Evolutionary conservation across 768 basidiomycete species (phyloP).

Genomic region (Lyophyllum semitale): DNA sequence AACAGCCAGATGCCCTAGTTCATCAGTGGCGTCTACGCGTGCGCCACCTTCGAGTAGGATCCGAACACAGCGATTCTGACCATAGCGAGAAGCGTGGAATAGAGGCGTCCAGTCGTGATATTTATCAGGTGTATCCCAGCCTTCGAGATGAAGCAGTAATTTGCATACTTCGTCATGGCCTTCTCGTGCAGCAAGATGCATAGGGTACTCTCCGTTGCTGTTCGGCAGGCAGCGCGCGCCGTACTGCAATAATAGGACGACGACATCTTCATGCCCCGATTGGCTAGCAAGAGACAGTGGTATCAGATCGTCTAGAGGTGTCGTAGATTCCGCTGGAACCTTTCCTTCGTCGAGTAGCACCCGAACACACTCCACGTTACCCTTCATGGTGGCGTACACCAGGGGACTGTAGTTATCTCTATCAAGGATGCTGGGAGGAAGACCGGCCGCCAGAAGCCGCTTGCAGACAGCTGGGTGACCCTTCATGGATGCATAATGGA

Average conservation of each 20-base stretch:
- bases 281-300: slow-evolving; percentile 92
- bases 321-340: slow-evolving; percentile 60
- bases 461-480: slow-evolving; percentile 79
- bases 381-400: slow-evolving; percentile 89
- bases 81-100: slow-evolving; percentile 91
- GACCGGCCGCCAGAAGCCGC: slow-evolving; percentile 68
- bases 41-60: slow-evolving; percentile 82
- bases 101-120: slow-evolving; percentile 99
- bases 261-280: slow-evolving; percentile 84
- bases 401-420: slow-evolving; percentile 95
- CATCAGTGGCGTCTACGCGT: slow-evolving; percentile 77
- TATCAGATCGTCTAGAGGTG: slow-evolving; percentile 67
- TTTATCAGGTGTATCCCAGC: slow-evolving; percentile 89
- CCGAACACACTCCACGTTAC: slow-evolving; percentile 78
- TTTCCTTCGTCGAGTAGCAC: slow-evolving; percentile 78
- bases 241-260: slow-evolving; percentile 70
- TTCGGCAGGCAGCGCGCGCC: slow-evolving; percentile 83
- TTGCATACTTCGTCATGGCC: slow-evolving; percentile 87
- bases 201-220: slow-evolving; percentile 94
- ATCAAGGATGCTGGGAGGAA: slow-evolving; percentile 73
- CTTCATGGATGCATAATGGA: slow-evolving; percentile 96
- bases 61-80: slow-evolving; percentile 70
- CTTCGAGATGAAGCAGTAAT: slow-evolving; percentile 71
- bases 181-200: slow-evolving; percentile 92
- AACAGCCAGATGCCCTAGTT: slow-evolving; percentile 79